These are phyloP conservation scores for Lodderomyces theae DNA, from an alignment of 1,139 yeast genomes.

Conservation along the genomic window DNA sequence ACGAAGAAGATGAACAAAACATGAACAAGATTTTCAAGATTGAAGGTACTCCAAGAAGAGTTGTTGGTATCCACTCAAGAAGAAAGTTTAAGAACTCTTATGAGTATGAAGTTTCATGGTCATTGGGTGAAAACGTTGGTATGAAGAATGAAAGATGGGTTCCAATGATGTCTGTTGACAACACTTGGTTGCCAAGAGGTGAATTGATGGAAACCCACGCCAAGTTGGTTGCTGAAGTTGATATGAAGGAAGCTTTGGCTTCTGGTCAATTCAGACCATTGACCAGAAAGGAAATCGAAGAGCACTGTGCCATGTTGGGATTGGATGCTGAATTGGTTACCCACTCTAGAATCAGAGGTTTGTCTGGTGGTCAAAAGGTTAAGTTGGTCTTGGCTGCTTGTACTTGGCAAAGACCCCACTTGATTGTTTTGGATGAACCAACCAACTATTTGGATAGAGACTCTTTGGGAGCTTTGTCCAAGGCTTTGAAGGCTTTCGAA, in stretches of 20 bases:
- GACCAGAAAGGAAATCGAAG: slow-evolving; percentile 99
- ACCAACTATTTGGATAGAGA: slow-evolving; percentile 99
- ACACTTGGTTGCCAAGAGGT: slow-evolving; percentile 99
- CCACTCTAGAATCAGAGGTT: slow-evolving; percentile 99
- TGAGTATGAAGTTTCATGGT: slow-evolving; percentile 98
- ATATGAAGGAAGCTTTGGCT: slow-evolving; percentile 99
- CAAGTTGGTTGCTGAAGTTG: slow-evolving; percentile 99
- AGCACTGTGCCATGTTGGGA: slow-evolving; percentile 98
- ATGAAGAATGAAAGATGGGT: slow-evolving; percentile 99
- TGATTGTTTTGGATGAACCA: slow-evolving; percentile 98
- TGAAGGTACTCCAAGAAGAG: slow-evolving; percentile 98
- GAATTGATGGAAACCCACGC: slow-evolving; percentile 98
- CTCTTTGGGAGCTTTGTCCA: slow-evolving; percentile 98
- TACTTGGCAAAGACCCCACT: slow-evolving; percentile 99
- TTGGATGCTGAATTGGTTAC: slow-evolving; percentile 98
- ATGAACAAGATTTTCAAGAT: slow-evolving; percentile 99
- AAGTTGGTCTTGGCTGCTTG: slow-evolving; percentile 99
- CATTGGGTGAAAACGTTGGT: slow-evolving; percentile 96
- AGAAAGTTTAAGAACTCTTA: slow-evolving; percentile 99
- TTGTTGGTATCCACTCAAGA: slow-evolving; percentile 92
- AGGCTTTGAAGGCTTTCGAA: slow-evolving; percentile 96
- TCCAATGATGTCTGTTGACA: slow-evolving; percentile 99
- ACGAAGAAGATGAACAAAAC: slow-evolving; percentile 94
- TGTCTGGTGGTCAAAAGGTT: slow-evolving; percentile 99
- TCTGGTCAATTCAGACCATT: slow-evolving; percentile 99